Evolutionary conservation across 192 early-diverging fungal species (phyloP).

Genomic region (Geosiphon pyriformis): DNA sequence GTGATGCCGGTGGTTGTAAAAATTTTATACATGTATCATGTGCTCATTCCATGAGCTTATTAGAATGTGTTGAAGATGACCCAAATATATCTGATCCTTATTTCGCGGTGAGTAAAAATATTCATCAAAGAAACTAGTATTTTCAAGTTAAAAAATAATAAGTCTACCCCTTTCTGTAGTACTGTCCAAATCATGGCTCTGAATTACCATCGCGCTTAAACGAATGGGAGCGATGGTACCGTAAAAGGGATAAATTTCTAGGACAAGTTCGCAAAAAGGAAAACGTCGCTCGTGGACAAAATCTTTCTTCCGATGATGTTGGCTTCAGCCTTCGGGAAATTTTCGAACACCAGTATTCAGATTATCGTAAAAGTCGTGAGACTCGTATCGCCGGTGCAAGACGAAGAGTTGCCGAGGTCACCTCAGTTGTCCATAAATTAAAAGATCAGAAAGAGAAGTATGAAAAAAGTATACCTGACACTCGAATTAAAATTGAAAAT

Average conservation of each 20-base stretch:
- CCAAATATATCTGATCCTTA: slow-evolving; percentile 46
- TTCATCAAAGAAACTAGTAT: background rate
- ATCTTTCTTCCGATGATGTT: slow-evolving; percentile 11
- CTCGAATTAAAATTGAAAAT: background rate
- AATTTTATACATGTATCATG: slow-evolving; percentile 47
- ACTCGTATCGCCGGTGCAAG: slow-evolving; percentile 27
- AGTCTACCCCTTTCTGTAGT: background rate
- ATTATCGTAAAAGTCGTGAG: slow-evolving; percentile 32
- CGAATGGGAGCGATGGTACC: slow-evolving; percentile 41
- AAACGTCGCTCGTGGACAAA: background rate
- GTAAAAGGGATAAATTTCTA: slow-evolving; percentile 37
- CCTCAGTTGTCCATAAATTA: background rate
- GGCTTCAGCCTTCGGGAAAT: slow-evolving; percentile 31
- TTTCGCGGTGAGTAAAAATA: slow-evolving; percentile 32
- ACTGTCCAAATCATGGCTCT: slow-evolving; percentile 41
- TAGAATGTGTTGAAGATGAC: slow-evolving; percentile 41
- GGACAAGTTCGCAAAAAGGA: background rate
- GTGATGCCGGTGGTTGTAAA: slow-evolving; percentile 44
- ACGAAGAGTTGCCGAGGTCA: slow-evolving; percentile 11
- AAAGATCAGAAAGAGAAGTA: background rate
- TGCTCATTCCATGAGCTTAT: slow-evolving; percentile 37
- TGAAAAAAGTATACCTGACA: background rate
- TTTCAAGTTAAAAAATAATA: background rate
- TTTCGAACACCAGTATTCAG: slow-evolving; percentile 37
- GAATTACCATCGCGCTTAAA: slow-evolving; percentile 29